Conservation (phyloP, 208 protist species). For the Angomonas deanei region DNA sequence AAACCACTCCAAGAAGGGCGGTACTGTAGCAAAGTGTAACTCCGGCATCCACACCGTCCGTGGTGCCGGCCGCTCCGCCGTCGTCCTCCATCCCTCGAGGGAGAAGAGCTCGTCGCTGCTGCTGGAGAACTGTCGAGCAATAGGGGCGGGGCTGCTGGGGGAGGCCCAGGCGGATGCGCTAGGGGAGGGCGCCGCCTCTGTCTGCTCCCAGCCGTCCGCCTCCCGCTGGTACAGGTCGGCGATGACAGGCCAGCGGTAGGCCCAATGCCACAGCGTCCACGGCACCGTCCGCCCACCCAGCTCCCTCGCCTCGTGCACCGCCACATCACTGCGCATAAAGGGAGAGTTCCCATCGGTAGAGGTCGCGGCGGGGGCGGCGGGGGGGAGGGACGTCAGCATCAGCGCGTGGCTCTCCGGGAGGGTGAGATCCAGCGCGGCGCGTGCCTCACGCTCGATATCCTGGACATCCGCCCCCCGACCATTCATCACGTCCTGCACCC, state of each 20-base stretch:
- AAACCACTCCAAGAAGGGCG: conserved; percentile 15
- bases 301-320: conserved; percentile 40
- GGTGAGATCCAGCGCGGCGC: conserved; percentile 37
- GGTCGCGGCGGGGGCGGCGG: conserved; percentile 11
- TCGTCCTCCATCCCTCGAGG: conserved; percentile 13
- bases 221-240: conserved; percentile 12
- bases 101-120: conserved; percentile 19
- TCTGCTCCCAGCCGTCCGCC: conserved; percentile 3
- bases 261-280: conserved; percentile 89
- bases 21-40: conserved; percentile 13
- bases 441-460: conserved; percentile 40
- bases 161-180: conserved; percentile 3
- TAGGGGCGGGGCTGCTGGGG: background rate
- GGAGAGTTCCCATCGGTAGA: conserved; percentile 9
- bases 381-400: background rate
- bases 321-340: conserved; percentile 23
- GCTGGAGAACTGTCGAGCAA: conserved; percentile 6
- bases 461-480: conserved; percentile 32
- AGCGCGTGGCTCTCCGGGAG: conserved; percentile 8
- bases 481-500: conserved; percentile 26
- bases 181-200: background rate
- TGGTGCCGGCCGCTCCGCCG: background rate
- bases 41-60: conserved; percentile 29
- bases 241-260: conserved; percentile 58
- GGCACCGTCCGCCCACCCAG: conserved; percentile 41